These are phyloP conservation scores for Rhodotorula sp. DNA, from an alignment of 1,284 basidiomycete species.

Conservation along the genomic window DNA sequence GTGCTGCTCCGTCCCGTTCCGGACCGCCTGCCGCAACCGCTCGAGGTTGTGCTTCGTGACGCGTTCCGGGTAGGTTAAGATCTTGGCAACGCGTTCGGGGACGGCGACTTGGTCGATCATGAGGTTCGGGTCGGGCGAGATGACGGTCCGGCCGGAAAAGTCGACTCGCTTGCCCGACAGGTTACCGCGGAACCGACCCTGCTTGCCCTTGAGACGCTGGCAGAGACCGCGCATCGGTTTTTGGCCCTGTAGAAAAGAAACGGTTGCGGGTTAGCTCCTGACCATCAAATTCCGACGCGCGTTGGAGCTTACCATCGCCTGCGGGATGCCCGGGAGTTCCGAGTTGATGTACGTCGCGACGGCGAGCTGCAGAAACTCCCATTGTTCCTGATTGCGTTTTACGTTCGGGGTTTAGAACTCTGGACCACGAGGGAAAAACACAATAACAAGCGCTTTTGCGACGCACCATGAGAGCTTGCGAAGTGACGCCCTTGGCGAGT, in stretches of 20 bases:
- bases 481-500: conserved; percentile 80
- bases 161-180: conserved; percentile 98
- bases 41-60: conserved; percentile 92
- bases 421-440: too few relatives aligned
- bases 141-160: conserved; percentile 97
- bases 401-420: too few relatives aligned
- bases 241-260: conserved; percentile 56
- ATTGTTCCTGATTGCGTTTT: conserved; percentile 72
- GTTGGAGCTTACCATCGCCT: conserved; percentile 56
- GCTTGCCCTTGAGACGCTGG: conserved; percentile 97
- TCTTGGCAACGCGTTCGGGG: conserved; percentile 91
- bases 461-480: conserved; percentile 80
- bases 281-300: conserved; percentile 3
- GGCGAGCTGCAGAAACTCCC: conserved; percentile 93
- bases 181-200: conserved; percentile 98
- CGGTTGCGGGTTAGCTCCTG: neutral
- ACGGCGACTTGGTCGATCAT: conserved; percentile 98
- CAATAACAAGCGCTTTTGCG: neutral
- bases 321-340: conserved; percentile 87
- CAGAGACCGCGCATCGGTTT: conserved; percentile 97
- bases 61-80: conserved; percentile 93
- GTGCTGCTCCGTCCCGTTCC: conserved; percentile 87
- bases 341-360: conserved; percentile 99
- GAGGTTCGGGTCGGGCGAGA: conserved; percentile 96
- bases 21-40: conserved; percentile 69